phyloP scores from a whole-genome alignment of 2,329 filamentous ascomycete genomes.

The Sphaerulina populicola region DNA sequence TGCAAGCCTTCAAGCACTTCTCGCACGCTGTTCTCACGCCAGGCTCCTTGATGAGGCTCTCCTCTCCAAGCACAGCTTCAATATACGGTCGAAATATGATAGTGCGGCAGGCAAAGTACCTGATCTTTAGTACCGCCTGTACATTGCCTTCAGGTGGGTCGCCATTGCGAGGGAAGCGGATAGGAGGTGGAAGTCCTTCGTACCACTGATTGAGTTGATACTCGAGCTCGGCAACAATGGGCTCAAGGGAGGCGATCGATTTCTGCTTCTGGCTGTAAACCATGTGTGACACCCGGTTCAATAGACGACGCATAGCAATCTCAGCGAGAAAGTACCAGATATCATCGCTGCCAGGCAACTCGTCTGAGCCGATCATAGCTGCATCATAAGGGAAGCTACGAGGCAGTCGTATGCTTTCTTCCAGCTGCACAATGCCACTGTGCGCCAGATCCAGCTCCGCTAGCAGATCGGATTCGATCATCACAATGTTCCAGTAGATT shows the following conservation, averaged over 20 bases:
- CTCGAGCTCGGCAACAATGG: slow-evolving; percentile 70
- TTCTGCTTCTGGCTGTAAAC: slow-evolving; percentile 43
- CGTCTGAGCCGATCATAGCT: slow-evolving; percentile 43
- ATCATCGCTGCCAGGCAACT: slow-evolving; percentile 55
- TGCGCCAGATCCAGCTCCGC: slow-evolving; percentile 74
- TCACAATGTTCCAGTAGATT: slow-evolving; percentile 75
- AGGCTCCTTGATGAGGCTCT: slow-evolving; percentile 61
- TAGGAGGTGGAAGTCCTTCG: slow-evolving; percentile 62
- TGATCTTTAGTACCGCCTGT: slow-evolving; percentile 67
- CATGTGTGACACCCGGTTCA: slow-evolving; percentile 37
- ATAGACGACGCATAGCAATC: slow-evolving; percentile 65
- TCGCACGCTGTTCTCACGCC: slow-evolving; percentile 69
- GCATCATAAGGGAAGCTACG: slow-evolving; percentile 64
- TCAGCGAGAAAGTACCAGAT: slow-evolving; percentile 82
- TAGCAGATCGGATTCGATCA: slow-evolving; percentile 70
- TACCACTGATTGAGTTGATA: slow-evolving; percentile 81
- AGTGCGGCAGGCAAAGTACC: slow-evolving; percentile 77
- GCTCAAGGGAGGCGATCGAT: slow-evolving; percentile 64
- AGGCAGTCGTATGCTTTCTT: slow-evolving; percentile 69
- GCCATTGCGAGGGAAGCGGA: slow-evolving; percentile 68
- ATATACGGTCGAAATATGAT: slow-evolving; percentile 83
- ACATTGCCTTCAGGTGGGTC: slow-evolving; percentile 61
- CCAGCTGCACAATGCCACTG: slow-evolving; percentile 72
- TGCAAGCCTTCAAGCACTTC: slow-evolving; percentile 71
- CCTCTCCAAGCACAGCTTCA: slow-evolving; percentile 68